Evolutionary conservation across 345 rosid species (phyloP).

Genomic region (Eutrema japonicum): DNA sequence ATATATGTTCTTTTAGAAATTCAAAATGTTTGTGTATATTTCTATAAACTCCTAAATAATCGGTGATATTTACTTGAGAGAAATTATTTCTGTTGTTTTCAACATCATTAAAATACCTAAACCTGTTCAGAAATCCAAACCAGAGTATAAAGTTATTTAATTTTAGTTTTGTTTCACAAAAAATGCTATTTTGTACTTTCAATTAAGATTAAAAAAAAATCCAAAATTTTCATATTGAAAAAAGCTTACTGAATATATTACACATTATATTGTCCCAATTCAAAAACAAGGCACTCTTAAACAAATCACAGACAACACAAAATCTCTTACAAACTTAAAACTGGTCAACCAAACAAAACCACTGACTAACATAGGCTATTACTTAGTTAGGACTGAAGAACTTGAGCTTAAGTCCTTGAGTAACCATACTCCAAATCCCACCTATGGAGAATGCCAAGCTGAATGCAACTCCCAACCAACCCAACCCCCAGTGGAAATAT

Average conservation of each 20-base stretch:
- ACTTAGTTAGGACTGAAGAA: slow-evolving; percentile 78
- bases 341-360: slow-evolving; percentile 30
- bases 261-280: background rate
- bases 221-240: slow-evolving; percentile 7
- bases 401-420: slow-evolving; percentile 80
- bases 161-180: no score
- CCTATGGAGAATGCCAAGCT: slow-evolving; percentile 94
- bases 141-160: no score
- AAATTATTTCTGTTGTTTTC: no score
- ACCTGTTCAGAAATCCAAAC: no score
- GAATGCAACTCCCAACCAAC: slow-evolving; percentile 91
- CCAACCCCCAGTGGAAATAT: slow-evolving; percentile 93
- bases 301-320: slow-evolving; percentile 25
- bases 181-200: no score
- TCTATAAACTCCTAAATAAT: background rate
- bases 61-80: background rate
- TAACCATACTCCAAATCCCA: slow-evolving; percentile 91
- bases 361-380: slow-evolving; percentile 1
- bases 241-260: slow-evolving; percentile 22
- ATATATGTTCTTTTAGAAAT: slow-evolving; percentile 7
- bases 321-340: slow-evolving; percentile 18
- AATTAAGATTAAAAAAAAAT: background rate
- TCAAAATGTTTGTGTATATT: background rate
- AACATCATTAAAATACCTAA: no score
- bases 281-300: slow-evolving; percentile 23